Evolutionary conservation across 352 stramenopile genomes (phyloP), one percentile per base, ranked within the genome.

Genomic region (Blastocystis sp.): DNA sequence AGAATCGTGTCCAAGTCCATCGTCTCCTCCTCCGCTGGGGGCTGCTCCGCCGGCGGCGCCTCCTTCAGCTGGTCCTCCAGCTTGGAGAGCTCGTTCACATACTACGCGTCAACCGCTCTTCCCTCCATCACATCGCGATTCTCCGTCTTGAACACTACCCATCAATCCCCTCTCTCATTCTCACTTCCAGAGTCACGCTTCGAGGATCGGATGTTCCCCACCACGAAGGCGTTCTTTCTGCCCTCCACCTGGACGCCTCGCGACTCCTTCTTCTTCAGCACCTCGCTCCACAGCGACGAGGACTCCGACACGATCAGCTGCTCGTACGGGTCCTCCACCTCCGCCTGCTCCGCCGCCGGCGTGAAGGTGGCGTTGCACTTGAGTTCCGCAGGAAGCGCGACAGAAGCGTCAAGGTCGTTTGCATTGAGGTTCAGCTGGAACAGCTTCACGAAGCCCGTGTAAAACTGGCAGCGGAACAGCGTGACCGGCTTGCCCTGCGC

Each of bases 401-500:
- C 52, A 17, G 24, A 3, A 9, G 4, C 14, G 34, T 74, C 64
- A 1, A 43, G n/a, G n/a, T 43, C 64, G 11, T 24, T 52, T 40
- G 64, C 64, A 1, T 9, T 14, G n/a, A 74, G n/a, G 11, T 52
- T 54, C 48, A 64, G 45, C 24, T 64, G 24, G 71, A 81, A 81
- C 9, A 81, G 71, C 45, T 81, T 81, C 9, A 81, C 71, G 59
- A 81, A 81, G 28, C 71, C 71, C 3, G 71, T 81, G 59, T 81
- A 64, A 54, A 81, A 81, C 71, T 81, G 71, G 28, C 14, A 14
- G 38, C 71, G 71, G 7, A 81, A 64, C 10, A 81, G 21, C 17
- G 71, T 81, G 19, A 45, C 43, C 10, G 61, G 61, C 17, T 21
- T 14, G n/a, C 24, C 34, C 19, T 54, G 48, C 28, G n/a, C 4